These are phyloP conservation scores for Ogataea ramenticola DNA, from an alignment of 805 yeast genomes.

Conservation along the genomic window DNA sequence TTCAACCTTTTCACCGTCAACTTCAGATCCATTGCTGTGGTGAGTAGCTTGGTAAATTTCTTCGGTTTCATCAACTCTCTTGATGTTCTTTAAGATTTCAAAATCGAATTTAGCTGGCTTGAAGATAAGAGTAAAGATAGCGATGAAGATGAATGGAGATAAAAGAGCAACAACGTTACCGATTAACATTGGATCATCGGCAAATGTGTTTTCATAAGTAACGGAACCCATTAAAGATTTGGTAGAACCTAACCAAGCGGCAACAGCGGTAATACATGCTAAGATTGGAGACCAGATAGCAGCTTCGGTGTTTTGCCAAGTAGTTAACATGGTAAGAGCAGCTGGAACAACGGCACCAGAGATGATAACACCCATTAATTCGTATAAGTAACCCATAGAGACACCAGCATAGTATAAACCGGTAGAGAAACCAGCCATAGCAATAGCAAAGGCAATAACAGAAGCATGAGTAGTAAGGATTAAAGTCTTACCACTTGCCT, in stretches of 20 bases:
- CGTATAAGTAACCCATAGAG: constrained; percentile 81
- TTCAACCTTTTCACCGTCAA: constrained; percentile 20
- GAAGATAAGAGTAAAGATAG: constrained; percentile 56
- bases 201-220: constrained; percentile 54
- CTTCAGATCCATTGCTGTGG: neutral
- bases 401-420: constrained; percentile 79
- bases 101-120: constrained; percentile 74
- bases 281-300: constrained; percentile 72
- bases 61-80: constrained; percentile 64
- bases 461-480: constrained; percentile 62
- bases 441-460: constrained; percentile 48
- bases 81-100: constrained; percentile 50
- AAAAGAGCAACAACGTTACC: constrained; percentile 82
- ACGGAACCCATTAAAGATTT: constrained; percentile 34
- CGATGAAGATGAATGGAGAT: constrained; percentile 61
- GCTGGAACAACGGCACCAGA: constrained; percentile 83
- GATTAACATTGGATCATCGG: constrained; percentile 81
- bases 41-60: constrained; percentile 42
- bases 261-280: constrained; percentile 67
- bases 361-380: constrained; percentile 83
- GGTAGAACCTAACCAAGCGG: constrained; percentile 56
- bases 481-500: constrained; percentile 67
- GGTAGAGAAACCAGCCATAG: constrained; percentile 77
- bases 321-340: constrained; percentile 56
- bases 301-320: constrained; percentile 57